A percentile compares a stretch with the other conserved stretches of the same genome.
These are phyloP conservation scores for Trifolium dubium DNA, from an alignment of 306 rosid genomes.

Conservation along the genomic window DNA sequence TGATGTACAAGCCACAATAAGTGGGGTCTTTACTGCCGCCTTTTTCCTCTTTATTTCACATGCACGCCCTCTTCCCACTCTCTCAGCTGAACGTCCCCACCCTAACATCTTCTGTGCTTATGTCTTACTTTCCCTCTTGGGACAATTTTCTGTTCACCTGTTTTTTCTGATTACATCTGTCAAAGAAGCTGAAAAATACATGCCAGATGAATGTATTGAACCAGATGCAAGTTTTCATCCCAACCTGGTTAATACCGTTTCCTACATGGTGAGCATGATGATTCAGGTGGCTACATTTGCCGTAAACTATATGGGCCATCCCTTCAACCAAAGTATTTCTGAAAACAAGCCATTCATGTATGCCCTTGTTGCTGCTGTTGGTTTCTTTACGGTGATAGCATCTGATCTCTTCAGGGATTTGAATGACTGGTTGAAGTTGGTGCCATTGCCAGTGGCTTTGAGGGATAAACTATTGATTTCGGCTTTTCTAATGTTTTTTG, in stretches of 20 bases:
- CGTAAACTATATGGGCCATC: slow-evolving; percentile 99
- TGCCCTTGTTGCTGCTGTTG: slow-evolving; percentile 75
- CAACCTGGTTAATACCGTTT: slow-evolving; percentile 93
- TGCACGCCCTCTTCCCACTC: slow-evolving; percentile 91
- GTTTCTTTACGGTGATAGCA: slow-evolving; percentile 81
- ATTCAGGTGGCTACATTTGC: slow-evolving; percentile 99
- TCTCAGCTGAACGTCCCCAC: slow-evolving; percentile 92
- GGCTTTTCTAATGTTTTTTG: slow-evolving; percentile 84
- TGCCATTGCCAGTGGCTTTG: slow-evolving; percentile 84
- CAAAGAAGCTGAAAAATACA: slow-evolving; percentile 85
- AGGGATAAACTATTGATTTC: slow-evolving; percentile 81
- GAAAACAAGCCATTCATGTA: slow-evolving; percentile 86
- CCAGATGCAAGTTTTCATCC: slow-evolving; percentile 94
- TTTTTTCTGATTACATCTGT: slow-evolving; percentile 81
- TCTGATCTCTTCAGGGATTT: slow-evolving; percentile 85
- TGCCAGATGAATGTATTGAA: slow-evolving; percentile 98
- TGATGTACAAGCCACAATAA: slow-evolving; percentile 94
- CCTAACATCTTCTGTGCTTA: slow-evolving; percentile 85
- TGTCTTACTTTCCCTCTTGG: slow-evolving; percentile 86
- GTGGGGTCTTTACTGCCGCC: slow-evolving; percentile 97
- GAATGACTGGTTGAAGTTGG: slow-evolving; percentile 87
- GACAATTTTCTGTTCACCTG: slow-evolving; percentile 86
- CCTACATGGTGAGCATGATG: slow-evolving; percentile 99
- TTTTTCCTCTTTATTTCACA: slow-evolving; percentile 98
- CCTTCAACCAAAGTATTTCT: slow-evolving; percentile 93